Conservation (phyloP, 2,329 filamentous ascomycete species). For the Penicillium occitanis region DNA sequence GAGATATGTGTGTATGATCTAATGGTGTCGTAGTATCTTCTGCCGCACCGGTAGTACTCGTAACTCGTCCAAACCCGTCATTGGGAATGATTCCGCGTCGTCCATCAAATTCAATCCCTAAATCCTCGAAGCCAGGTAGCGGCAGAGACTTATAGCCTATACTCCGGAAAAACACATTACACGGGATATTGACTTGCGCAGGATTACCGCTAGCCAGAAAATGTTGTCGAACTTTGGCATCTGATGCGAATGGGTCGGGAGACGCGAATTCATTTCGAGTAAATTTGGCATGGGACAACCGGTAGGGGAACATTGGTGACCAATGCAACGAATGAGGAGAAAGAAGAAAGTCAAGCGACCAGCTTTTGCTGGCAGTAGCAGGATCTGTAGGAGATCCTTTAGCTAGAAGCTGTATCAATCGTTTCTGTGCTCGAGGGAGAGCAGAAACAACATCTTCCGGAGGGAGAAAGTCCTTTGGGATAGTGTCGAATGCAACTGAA, state of each 20-base stretch:
- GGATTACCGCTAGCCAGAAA: slow-evolving; percentile 52
- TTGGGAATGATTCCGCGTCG: slow-evolving; percentile 75
- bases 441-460: slow-evolving; percentile 57
- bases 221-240: slow-evolving; percentile 47
- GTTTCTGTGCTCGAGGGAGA: slow-evolving; percentile 72
- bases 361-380: slow-evolving; percentile 61
- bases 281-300: slow-evolving; percentile 68
- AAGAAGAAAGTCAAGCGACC: slow-evolving; percentile 84
- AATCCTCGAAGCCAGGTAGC: slow-evolving; percentile 68
- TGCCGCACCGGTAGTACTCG: slow-evolving; percentile 37
- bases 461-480: slow-evolving; percentile 67
- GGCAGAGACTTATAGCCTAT: slow-evolving; percentile 87
- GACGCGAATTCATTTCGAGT: slow-evolving; percentile 52
- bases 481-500: slow-evolving; percentile 67
- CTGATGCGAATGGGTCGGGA: slow-evolving; percentile 54
- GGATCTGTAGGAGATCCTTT: slow-evolving; percentile 65
- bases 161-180: slow-evolving; percentile 81
- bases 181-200: slow-evolving; percentile 54
- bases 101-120: slow-evolving; percentile 76
- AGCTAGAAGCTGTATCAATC: slow-evolving; percentile 75
- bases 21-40: slow-evolving; percentile 29
- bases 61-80: slow-evolving; percentile 73
- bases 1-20: slow-evolving; percentile 42
- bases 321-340: slow-evolving; percentile 69
- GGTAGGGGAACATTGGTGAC: slow-evolving; percentile 44